Evolutionary conservation across 108 stramenopile genomes (phyloP).

Genomic region (Conticribra weissflogii): DNA sequence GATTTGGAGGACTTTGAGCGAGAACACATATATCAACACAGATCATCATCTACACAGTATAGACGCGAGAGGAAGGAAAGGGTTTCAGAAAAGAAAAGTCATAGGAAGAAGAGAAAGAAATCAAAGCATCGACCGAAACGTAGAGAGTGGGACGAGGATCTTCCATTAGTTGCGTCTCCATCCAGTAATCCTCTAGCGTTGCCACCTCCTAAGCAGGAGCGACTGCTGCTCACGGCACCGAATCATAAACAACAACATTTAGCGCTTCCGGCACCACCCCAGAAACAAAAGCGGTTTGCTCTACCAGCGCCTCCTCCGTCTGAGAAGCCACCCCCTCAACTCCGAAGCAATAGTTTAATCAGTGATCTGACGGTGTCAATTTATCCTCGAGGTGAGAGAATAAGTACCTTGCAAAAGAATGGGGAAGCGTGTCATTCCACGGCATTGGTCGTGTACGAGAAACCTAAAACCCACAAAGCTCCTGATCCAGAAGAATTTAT

Average conservation of each 20-base stretch:
- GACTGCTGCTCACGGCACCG: background rate
- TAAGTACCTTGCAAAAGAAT: background rate
- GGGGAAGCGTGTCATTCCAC: background rate
- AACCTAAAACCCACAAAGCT: background rate
- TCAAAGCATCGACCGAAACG: background rate
- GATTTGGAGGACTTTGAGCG: too few relatives aligned
- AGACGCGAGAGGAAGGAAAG: background rate
- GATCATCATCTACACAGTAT: background rate
- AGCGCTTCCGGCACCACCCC: background rate
- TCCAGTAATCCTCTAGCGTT: too few relatives aligned
- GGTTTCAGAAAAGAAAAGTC: background rate
- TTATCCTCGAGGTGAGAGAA: background rate
- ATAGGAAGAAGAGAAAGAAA: background rate
- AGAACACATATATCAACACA: too few relatives aligned
- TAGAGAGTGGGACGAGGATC: background rate
- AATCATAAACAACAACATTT: background rate
- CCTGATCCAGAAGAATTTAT: background rate
- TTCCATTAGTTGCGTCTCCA: background rate
- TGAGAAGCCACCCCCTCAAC: background rate
- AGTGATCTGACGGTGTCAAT: conserved; percentile 10
- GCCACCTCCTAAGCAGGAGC: background rate
- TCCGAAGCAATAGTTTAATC: conserved; percentile 4
- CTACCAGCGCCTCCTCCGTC: background rate
- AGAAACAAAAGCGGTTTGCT: too few relatives aligned
- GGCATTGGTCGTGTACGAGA: background rate